Base-by-base conservation (phyloP, 768 basidiomycete genomes). In the Psilocybe cubensis region DNA sequence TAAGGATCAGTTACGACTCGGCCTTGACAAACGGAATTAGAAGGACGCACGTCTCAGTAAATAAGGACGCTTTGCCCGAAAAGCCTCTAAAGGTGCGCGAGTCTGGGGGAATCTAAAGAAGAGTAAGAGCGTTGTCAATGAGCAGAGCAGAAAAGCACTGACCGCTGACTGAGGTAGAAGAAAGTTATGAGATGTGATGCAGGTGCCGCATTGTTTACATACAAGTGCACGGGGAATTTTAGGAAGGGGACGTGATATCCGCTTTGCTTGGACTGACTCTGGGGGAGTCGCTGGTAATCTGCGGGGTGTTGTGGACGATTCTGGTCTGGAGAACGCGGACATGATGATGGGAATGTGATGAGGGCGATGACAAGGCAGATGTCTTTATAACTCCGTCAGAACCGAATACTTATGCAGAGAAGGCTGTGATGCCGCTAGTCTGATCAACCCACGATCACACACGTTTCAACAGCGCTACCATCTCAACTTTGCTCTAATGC, bases 1-100 rank as follows among this genome's bases (percentile, higher is more conserved):
- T 41, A 59, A 41, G 14, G 52, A n/a, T 54, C 41, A 46, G 44
- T 48, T 20, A 52, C 46, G 43, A 31, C 21, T 11, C 6, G n/a
- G 31, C 3, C 27, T 8, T 27, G n/a, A 18, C 6, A 18, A 23
- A 42, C 24, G 56, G 27, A 18, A 42, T 18, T 35, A 21, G 46
- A 18, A 43, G 42, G 7, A 73, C 80, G 49, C 65, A 86, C 84
- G 76, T 78, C 66, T 83, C 78, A 11, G 76, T 82, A 67, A 85
- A 84, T 8, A 88, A 71, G 1, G 79, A 82, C 4, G 84, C 86
- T 69, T 82, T 84, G 44, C 85, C 85, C 12, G 76, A 76, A 65
- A 83, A 83, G 4, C 85, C 86, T 50, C 75, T 74, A 68, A 84
- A 86, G 20, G 76, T 70, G 53, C 82, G 74, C 20, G 79, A 76